Evolutionary conservation across 2,329 filamentous ascomycete genomes (phyloP), one percentile per base, ranked within the genome.

Genomic region (Cryphonectria japonica): DNA sequence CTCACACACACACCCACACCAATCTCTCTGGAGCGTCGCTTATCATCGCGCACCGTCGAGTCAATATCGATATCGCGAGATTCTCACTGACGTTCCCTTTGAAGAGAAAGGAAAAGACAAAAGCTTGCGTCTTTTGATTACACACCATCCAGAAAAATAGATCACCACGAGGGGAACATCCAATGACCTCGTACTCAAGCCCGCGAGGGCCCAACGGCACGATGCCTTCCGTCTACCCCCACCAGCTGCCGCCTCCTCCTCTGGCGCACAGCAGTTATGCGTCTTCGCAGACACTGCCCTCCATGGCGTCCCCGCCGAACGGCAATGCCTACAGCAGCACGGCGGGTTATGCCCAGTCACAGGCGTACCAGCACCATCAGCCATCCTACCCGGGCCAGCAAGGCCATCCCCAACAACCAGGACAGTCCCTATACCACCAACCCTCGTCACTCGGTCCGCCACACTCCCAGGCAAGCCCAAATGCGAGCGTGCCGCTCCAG

Each of bases 271-370:
- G 46, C 41, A 69, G 62, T 59, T 73, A 73, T 16, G 29, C 69
- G 29, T 59, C 66, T 19, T 50, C 71, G 34, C 71, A 73, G n/a
- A 19, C 71, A 0, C 46, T 71, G 41, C 71, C 71, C 4, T 71
- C 71, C 29, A 73, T 73, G 71, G 71, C 69, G 13, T 52, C 71
- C 19, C 66, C 71, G n/a, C 63, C 54, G n/a, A 73, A 71, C n/a
- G 71, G 71, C 22, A 67, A 39, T 54, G 34, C 52, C 9, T 73
- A 71, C 50, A 69, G 66, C 50, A 54, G 63, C 50, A 37, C 66
- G 37, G 63, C 69, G 4, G 65, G 46, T 41, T 73, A 73, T 37
- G 50, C 61, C 43, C 71, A 73, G 50, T 65, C 71, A 29, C 69
- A 71, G 26, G 19, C 65, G n/a, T 71, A 73, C 39, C 71, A 73